Base-by-base conservation (phyloP, 176 grass and related monocot genomes). In the Raddia guianensis region DNA sequence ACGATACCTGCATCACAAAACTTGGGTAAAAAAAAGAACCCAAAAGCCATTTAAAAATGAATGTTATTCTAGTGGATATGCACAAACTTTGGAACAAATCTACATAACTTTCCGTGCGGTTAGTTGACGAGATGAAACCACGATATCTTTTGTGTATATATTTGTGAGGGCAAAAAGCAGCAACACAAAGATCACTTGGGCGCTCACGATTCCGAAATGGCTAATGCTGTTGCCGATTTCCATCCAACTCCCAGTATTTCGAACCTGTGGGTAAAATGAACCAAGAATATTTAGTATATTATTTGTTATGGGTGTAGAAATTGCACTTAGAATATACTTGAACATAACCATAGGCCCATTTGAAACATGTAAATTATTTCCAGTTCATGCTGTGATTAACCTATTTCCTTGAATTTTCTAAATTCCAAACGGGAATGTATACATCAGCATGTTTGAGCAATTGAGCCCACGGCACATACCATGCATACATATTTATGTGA, bases 201-300 rank as follows among this genome's bases (percentile, higher is more conserved):
- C 95, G 49, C 92, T 97, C 83, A 97, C 84, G 32, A 94, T 94
- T 59, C 90, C 92, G 5, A 94, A 97, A 92, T 97, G 95, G 64
- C 92, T 97, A 74, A 97, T 97, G 88, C 85, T 94, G 74, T 94
- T 97, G 43, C 95, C 95, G 57, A 94, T 97, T 85, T 97, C 95
- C 95, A 97, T 97, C 95, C 95, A 97, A 56, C 95, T 97, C 12
- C 95, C 95, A 1, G 91, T 94, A 82, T 94, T 97, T 66, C 88
- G 85, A 62, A 97, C 92, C 95, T 97, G 77, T 15, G 7, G 54
- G 18, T 21, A 57, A 61, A 80, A 70, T 21, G 27, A 90, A 80
- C 19, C 19, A 83, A 43, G 12, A 35, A 76, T 0, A 83, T 70
- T 71, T 4, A 63, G 49, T 70, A 45, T 6, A 20, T 1, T 21